phyloP scores from a whole-genome alignment of 2,329 filamentous ascomycete species.

The Cercospora nicotianae region DNA sequence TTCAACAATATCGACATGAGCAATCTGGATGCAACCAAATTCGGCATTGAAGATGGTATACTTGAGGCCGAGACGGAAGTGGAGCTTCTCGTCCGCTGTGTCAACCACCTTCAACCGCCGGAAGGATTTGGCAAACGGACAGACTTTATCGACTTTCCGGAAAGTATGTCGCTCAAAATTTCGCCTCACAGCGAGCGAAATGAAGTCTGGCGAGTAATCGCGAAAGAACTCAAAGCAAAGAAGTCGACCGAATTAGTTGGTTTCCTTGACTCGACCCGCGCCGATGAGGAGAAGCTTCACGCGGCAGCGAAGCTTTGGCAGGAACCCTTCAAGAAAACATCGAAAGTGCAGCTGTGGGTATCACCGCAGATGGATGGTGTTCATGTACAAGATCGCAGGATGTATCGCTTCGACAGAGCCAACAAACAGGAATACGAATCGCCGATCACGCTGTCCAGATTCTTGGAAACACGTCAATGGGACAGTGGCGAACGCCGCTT shows the following conservation, averaged over 20 bases:
- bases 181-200: background rate
- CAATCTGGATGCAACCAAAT: background rate
- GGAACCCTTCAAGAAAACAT: background rate
- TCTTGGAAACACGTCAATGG: background rate
- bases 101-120: background rate
- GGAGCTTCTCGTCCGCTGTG: background rate
- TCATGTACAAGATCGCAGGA: background rate
- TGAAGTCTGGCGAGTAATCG: background rate
- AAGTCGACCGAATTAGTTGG: background rate
- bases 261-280: background rate
- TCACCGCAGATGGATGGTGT: background rate
- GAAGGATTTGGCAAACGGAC: background rate
- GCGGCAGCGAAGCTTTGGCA: background rate
- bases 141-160: constrained; percentile 1
- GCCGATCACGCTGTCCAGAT: background rate
- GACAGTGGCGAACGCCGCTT: background rate
- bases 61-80: background rate
- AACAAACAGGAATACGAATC: background rate
- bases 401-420: background rate
- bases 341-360: background rate
- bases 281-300: background rate
- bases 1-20: background rate
- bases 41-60: background rate
- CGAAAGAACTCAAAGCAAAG: background rate
- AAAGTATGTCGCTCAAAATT: background rate